Conservation (phyloP, 2,329 filamentous ascomycete genomes). For the Epichloe elymi region DNA sequence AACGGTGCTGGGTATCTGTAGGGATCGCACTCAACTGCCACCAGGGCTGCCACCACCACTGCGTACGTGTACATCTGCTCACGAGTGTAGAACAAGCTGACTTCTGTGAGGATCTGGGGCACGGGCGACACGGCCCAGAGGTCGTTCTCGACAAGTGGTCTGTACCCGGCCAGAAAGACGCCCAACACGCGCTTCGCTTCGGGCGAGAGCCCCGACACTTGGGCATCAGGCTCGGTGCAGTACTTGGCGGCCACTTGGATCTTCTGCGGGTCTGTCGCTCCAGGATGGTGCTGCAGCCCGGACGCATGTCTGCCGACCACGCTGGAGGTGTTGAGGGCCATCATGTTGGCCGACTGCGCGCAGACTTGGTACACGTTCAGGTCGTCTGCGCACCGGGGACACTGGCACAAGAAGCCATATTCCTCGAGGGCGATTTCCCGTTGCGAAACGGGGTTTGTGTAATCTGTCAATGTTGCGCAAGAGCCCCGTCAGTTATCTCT, state of each 20-base stretch:
- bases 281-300: constrained; percentile 8
- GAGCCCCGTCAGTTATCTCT: no score
- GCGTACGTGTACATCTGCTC: constrained; percentile 28
- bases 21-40: constrained; percentile 34
- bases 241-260: constrained; percentile 7
- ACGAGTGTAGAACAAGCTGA: constrained; percentile 31
- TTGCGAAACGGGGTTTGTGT: constrained; percentile 28
- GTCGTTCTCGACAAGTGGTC: constrained; percentile 12
- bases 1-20: constrained; percentile 38
- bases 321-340: constrained; percentile 30
- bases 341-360: constrained; percentile 21
- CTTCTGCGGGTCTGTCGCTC: constrained; percentile 13
- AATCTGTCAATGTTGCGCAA: constrained; percentile 24
- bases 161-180: constrained; percentile 8
- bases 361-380: constrained; percentile 42
- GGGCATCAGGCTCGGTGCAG: background rate
- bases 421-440: constrained; percentile 30
- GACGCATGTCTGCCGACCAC: constrained; percentile 20
- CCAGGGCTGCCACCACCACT: constrained; percentile 34
- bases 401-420: constrained; percentile 41
- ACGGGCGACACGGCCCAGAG: constrained; percentile 39
- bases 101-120: constrained; percentile 29
- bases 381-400: constrained; percentile 35
- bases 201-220: background rate
- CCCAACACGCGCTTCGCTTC: background rate